Evolutionary conservation across 495 filamentous ascomycete species (phyloP), one percentile per base, ranked within the genome.

Genomic region (Penicillium salamii): DNA sequence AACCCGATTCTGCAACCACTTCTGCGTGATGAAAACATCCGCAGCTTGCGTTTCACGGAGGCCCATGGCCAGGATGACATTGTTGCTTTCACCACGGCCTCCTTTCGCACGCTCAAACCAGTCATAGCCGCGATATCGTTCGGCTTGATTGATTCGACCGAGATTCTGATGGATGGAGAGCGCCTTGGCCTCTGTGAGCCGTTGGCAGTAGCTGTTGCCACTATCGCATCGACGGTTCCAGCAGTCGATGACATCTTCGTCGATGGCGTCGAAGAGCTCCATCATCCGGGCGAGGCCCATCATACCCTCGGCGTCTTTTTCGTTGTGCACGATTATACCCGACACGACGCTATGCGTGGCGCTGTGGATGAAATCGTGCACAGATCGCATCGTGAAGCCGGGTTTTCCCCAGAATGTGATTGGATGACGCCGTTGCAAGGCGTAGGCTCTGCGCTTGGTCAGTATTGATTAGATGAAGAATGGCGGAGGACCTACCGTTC

Each of bases 1-100:
- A 2, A 87, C 78, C 58, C 86, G 84, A 20, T 86, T 87, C 54
- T 88, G 84, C n/a, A 92, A 77, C 89, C 89, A 95, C 59, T 88
- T 82, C 64, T 91, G 88, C 28, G 86, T 89, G 7, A 82, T 74
- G 7, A 81, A 75, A 7, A 90, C 69, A 57, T 95, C 88, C 14
- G 81, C 75, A 18, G 83, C 78, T 65, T 90, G 86, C 7, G 73
- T 79, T 46, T 91, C 83, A 29, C 84, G 75, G 34, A 89, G 55
- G 28, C 77, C 63, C 19, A 84, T 64, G 13, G 71, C 57, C 1
- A 64, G 59, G 2, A 68, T 50, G 20, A 70, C 68, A 49, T 75
- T 71, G 24, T 70, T 71, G 33, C 40, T 50, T 37, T 62, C 55
- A 15, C 53, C 46, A 0, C 43, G 44, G 19, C 60, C 55, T 20